Evolutionary conservation across 805 yeast species (phyloP), one percentile per base, ranked within the genome.

Genomic region (Saccharomyces mikatae): DNA sequence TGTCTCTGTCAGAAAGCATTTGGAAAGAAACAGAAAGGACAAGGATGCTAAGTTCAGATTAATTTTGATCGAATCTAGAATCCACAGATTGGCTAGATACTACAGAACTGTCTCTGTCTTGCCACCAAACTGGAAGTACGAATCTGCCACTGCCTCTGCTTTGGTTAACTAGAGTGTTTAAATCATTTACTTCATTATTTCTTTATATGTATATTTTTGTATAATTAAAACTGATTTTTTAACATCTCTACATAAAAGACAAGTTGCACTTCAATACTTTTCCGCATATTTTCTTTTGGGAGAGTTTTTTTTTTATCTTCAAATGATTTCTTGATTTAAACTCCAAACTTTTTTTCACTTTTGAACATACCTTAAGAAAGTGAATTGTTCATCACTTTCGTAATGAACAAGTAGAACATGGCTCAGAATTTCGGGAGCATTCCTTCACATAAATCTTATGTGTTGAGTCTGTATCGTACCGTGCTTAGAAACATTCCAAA

Each of bases 51-150:
- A 94, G 83, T 94, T 94, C 96, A 89, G 99, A 87, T 89, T 94
- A 76, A 94, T 94, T 94, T 87, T 94, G 80, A 91, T 94, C 79
- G 99, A 94, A 84, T 92, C 98, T 66, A 91, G 99, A 90, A 94
- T 94, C 83, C 99, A 94, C 96, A 92, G 99, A 87, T 88, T 94
- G 77, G 96, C 99, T 71, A 89, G 99, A 84, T 94, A 94, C 95
- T 94, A 94, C 97, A 92, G 97, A 89, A 89, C 97, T 72, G 96
- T 89, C 72, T 83, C 96, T 74, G 98, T 94, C 73, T 86, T 94
- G 76, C 99, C 99, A 72, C 98, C 99, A 77, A 91, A 87, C 94
- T 94, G 99, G 99, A 94, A 94, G 84, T 94, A 88, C 96, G 99
- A 94, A 84, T 92, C 99, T 70, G 96, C 99, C 76, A 94, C 99